A percentile compares a stretch with the other conserved stretches of the same genome.
Evolutionary conservation across 805 yeast genomes (phyloP).

Genomic region (Cyberlindnera japonica): DNA sequence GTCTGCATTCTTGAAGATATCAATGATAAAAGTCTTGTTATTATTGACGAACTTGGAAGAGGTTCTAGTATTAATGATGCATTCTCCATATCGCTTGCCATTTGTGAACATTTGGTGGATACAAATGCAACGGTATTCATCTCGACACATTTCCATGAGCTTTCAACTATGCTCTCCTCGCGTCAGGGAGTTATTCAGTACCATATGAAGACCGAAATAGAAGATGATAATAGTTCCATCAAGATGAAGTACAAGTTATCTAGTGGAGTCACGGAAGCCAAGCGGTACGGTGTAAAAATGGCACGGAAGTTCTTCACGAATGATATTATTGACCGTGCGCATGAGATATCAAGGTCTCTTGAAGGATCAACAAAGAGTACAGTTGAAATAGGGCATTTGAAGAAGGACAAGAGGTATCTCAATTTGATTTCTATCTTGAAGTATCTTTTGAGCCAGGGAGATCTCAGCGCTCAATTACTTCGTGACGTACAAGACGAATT

Average conservation of each 20-base stretch:
- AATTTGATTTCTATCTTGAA: constrained; percentile 28
- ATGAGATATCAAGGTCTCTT: constrained; percentile 22
- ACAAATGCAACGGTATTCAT: constrained; percentile 33
- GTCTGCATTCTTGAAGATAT: constrained; percentile 39
- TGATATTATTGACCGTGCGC: constrained; percentile 28
- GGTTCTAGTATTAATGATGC: constrained; percentile 52
- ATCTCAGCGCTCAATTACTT: constrained; percentile 18
- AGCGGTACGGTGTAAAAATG: constrained; percentile 32
- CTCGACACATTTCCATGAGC: constrained; percentile 43
- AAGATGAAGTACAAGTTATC: constrained; percentile 32
- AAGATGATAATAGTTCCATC: constrained; percentile 18
- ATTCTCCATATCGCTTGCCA: constrained; percentile 45
- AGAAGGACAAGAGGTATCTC: constrained; percentile 26
- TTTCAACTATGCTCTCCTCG: constrained; percentile 34
- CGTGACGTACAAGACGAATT: constrained; percentile 28
- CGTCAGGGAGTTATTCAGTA: constrained; percentile 35
- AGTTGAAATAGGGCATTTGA: constrained; percentile 4
- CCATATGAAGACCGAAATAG: constrained; percentile 33
- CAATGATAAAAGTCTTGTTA: constrained; percentile 32
- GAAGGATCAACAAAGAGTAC: constrained; percentile 6
- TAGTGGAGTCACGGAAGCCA: constrained; percentile 22
- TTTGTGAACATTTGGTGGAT: constrained; percentile 35
- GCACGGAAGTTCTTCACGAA: constrained; percentile 27
- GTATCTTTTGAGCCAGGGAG: constrained; percentile 15
- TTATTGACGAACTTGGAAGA: constrained; percentile 55